phyloP scores from a whole-genome alignment of 192 early-diverging fungal genomes.

The Umbelopsis isabellina region DNA sequence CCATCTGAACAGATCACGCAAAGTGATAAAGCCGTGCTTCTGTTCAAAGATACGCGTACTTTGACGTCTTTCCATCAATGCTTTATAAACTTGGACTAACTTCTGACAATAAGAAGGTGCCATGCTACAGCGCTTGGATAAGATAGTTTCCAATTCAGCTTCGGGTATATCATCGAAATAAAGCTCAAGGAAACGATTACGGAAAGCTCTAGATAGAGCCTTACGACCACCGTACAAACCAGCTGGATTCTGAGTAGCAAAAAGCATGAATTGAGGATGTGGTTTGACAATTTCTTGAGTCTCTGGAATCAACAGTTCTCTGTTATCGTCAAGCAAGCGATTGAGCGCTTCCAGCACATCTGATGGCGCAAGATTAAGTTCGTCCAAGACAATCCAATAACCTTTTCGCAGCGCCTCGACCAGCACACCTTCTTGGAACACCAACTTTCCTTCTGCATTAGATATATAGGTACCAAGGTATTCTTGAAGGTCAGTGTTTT shows the following conservation, averaged over 20 bases:
- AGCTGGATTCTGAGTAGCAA: constrained; percentile 99
- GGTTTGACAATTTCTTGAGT: constrained; percentile 93
- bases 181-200: constrained; percentile 96
- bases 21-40: constrained; percentile 90
- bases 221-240: constrained; percentile 97
- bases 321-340: constrained; percentile 95
- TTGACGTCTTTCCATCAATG: constrained; percentile 74
- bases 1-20: constrained; percentile 98
- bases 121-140: constrained; percentile 80
- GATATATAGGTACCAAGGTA: constrained; percentile 94
- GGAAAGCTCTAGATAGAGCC: constrained; percentile 92
- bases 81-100: constrained; percentile 85
- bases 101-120: constrained; percentile 87
- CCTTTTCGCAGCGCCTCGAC: constrained; percentile 93
- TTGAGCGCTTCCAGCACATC: constrained; percentile 99
- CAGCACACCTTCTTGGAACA: constrained; percentile 95
- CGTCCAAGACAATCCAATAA: constrained; percentile 98
- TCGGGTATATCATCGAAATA: constrained; percentile 98
- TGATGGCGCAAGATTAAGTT: constrained; percentile 97
- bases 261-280: constrained; percentile 95
- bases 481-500: constrained; percentile 98
- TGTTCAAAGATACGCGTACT: constrained; percentile 93
- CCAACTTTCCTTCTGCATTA: constrained; percentile 77
- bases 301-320: constrained; percentile 95
- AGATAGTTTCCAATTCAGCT: constrained; percentile 87